Evolutionary conservation across 345 rosid species (phyloP).

Genomic region (Hypericum androsaemum): DNA sequence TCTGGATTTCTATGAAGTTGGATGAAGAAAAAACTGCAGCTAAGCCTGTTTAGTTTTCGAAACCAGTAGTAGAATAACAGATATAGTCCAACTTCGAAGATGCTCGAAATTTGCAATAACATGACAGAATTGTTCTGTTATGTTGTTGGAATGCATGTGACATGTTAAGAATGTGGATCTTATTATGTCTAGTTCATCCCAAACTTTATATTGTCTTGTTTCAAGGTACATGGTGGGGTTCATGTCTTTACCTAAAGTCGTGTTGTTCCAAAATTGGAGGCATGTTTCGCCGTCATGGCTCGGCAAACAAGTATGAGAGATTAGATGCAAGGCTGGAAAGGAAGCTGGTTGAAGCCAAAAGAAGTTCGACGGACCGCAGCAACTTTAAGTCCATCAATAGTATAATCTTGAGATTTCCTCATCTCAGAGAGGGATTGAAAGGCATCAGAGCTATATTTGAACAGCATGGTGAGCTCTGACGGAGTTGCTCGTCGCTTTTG

Average conservation of each 20-base stretch:
- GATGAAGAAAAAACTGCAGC: too few relatives aligned
- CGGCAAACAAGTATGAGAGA: constrained; percentile 43
- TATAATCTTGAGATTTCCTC: constrained; percentile 65
- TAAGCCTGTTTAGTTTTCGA: too few relatives aligned
- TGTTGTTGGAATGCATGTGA: too few relatives aligned
- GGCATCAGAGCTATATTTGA: constrained; percentile 54
- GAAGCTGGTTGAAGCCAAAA: constrained; percentile 60
- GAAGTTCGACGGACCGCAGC: constrained; percentile 26
- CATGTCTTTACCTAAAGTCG: constrained; percentile 28
- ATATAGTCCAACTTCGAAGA: too few relatives aligned
- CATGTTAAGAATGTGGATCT: too few relatives aligned
- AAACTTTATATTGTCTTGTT: background rate
- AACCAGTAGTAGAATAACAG: too few relatives aligned
- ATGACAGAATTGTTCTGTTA: too few relatives aligned
- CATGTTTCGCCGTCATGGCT: constrained; percentile 38
- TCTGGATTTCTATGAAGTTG: too few relatives aligned
- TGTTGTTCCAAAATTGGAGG: constrained; percentile 29
- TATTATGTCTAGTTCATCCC: too few relatives aligned
- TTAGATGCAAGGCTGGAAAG: constrained; percentile 58
- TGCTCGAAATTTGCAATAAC: too few relatives aligned
- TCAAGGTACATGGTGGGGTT: constrained; percentile 27
- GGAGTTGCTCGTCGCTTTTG: constrained; percentile 1
- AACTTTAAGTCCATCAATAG: constrained; percentile 56
- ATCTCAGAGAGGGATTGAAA: constrained; percentile 48
- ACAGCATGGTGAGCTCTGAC: constrained; percentile 42